phyloP scores from a whole-genome alignment of 2,329 filamentous ascomycete genomes.

The Aspergillus transmontanensis region DNA sequence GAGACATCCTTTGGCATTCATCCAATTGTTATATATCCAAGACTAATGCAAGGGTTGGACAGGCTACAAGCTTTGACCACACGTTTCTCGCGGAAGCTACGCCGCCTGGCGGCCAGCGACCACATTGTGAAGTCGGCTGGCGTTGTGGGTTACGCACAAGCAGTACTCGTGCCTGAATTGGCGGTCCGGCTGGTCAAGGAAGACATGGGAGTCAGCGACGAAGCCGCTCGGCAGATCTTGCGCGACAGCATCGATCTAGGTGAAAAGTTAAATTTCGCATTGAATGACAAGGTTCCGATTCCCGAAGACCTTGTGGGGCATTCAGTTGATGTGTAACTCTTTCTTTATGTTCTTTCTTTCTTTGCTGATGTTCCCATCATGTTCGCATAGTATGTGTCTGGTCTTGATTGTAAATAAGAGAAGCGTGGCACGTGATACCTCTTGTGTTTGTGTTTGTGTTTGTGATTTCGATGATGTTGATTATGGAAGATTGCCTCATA shows the following conservation, averaged over 20 bases:
- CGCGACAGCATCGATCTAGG: conserved; percentile 69
- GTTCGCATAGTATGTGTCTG: not conserved
- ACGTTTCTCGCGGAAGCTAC: conserved; percentile 62
- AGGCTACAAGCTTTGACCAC: conserved; percentile 62
- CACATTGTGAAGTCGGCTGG: conserved; percentile 67
- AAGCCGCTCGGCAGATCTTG: conserved; percentile 59
- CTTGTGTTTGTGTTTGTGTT: not conserved
- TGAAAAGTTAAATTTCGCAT: conserved; percentile 67
- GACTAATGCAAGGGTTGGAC: conserved; percentile 9
- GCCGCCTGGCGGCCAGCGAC: conserved; percentile 65
- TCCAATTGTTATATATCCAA: not conserved
- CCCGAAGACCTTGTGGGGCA: conserved; percentile 15
- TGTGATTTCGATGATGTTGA: conserved; percentile 1
- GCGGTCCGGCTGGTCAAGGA: conserved; percentile 59
- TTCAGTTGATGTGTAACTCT: not conserved
- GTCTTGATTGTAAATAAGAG: conserved; percentile 5
- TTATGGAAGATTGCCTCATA: conserved; percentile 6
- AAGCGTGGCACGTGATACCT: conserved; percentile 9
- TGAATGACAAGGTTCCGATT: conserved; percentile 55
- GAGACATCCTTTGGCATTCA: conserved; percentile 37
- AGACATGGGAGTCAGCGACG: conserved; percentile 55
- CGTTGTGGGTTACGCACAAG: conserved; percentile 69
- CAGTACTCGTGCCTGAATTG: conserved; percentile 75
- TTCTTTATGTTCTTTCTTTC: not conserved
- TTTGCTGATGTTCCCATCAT: not conserved